phyloP scores from a whole-genome alignment of 352 stramenopile genomes.

The Hyaloperonospora arabidopsidis region DNA sequence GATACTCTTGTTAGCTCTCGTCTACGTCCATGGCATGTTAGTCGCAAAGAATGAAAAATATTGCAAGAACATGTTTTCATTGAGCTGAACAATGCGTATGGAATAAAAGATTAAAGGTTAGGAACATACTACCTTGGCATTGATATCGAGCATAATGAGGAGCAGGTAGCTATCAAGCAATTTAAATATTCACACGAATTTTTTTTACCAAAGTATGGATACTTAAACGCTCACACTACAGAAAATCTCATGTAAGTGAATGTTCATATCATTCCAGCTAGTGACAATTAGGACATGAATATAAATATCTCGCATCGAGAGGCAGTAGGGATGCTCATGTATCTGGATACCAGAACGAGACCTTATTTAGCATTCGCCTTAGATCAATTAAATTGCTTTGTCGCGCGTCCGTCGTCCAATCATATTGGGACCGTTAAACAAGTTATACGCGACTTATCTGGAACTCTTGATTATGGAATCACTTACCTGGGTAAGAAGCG shows the following conservation, averaged over 20 bases:
- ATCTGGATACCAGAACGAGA: neutral
- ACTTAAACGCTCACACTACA: neutral
- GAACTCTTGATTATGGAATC: neutral
- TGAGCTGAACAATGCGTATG: neutral
- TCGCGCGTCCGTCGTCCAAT: neutral
- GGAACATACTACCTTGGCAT: no score
- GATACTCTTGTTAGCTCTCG: no score
- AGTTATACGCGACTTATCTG: neutral
- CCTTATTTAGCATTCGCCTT: neutral
- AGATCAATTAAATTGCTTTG: neutral
- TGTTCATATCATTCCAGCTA: neutral
- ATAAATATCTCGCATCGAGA: neutral
- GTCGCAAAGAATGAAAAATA: neutral
- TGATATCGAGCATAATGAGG: neutral
- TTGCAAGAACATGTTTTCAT: neutral
- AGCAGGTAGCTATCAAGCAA: neutral
- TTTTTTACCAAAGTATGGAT: neutral
- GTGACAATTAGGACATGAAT: neutral
- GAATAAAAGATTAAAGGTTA: neutral
- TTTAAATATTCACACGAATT: neutral
- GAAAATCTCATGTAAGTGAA: neutral
- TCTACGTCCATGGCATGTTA: neutral
- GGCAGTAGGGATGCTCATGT: neutral
- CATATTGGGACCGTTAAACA: neutral
- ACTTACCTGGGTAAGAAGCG: neutral